phyloP scores from a whole-genome alignment of 768 basidiomycete genomes.

The Suillus plorans region DNA sequence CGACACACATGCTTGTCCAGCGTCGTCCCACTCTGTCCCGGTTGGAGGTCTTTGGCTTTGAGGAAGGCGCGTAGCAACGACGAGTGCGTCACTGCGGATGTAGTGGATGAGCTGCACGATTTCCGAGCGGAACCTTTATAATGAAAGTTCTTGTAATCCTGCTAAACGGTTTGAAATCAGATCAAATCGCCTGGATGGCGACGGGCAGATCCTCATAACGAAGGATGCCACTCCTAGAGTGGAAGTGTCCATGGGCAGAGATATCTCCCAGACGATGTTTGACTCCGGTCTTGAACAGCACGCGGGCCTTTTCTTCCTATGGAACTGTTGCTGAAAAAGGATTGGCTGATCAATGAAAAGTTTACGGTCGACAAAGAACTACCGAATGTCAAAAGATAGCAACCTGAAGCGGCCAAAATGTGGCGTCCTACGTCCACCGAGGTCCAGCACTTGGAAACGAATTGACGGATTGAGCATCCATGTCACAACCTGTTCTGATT shows the following conservation, averaged over 20 bases:
- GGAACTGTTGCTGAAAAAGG: constrained; percentile 69
- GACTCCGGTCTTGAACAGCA: constrained; percentile 51
- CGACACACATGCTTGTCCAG: constrained; percentile 67
- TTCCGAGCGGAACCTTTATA: constrained; percentile 64
- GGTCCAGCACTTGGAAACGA: background rate
- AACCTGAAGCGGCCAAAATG: background rate
- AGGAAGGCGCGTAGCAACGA: constrained; percentile 60
- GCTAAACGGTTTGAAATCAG: background rate
- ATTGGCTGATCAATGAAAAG: constrained; percentile 37
- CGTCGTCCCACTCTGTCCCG: constrained; percentile 43
- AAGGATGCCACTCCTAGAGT: constrained; percentile 49
- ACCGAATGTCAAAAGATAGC: background rate
- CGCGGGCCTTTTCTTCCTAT: constrained; percentile 59
- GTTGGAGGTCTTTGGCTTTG: constrained; percentile 52
- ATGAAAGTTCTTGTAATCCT: constrained; percentile 77
- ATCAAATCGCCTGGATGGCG: constrained; percentile 1
- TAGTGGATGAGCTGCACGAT: constrained; percentile 59
- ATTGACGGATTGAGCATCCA: background rate
- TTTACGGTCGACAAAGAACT: background rate
- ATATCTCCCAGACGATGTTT: constrained; percentile 58
- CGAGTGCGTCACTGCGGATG: constrained; percentile 51
- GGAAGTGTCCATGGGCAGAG: constrained; percentile 67
- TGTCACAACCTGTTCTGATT: background rate
- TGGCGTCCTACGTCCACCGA: background rate
- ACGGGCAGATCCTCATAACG: constrained; percentile 30